Conservation (phyloP, 1,284 basidiomycete genomes). For the Pulveroboletus sp. region DNA sequence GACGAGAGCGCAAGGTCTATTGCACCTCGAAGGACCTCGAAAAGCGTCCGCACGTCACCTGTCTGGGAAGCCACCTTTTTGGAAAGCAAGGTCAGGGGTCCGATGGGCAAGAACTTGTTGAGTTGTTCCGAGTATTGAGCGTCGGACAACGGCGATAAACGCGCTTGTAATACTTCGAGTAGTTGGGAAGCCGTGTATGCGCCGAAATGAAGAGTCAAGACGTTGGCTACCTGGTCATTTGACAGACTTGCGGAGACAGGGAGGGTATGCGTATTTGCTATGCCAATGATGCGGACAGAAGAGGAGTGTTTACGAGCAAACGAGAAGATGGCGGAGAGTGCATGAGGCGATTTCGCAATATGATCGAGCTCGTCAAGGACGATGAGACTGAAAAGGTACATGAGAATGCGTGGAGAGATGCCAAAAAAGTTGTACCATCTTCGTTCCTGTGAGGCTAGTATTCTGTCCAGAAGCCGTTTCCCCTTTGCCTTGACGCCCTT, state of each 20-base stretch:
- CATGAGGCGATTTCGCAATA: constrained; percentile 57
- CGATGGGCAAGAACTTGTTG: constrained; percentile 59
- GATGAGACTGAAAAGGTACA: constrained; percentile 52
- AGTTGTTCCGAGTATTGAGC: constrained; percentile 37
- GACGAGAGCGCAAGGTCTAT: constrained; percentile 62
- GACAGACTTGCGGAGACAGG: constrained; percentile 43
- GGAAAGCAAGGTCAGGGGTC: constrained; percentile 65
- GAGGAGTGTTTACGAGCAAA: constrained; percentile 53
- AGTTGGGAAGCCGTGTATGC: constrained; percentile 73
- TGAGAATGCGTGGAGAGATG: constrained; percentile 2
- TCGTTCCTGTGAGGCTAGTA: constrained; percentile 34
- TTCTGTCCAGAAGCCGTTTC: constrained; percentile 47
- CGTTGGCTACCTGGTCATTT: constrained; percentile 35
- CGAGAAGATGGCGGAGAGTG: constrained; percentile 62
- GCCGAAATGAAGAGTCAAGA: constrained; percentile 71
- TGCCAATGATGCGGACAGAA: constrained; percentile 64
- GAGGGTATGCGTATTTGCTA: constrained; percentile 82
- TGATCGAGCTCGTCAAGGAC: constrained; percentile 82
- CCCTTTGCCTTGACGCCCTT: constrained; percentile 44
- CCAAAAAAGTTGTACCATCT: constrained; percentile 55
- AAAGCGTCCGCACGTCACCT: constrained; percentile 74
- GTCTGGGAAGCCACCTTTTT: constrained; percentile 78
- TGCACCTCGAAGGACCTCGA: constrained; percentile 75
- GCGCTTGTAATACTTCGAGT: constrained; percentile 60
- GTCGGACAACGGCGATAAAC: constrained; percentile 51